These are phyloP conservation scores for Platanus orientalis DNA, from an alignment of 164 flowering plant species.

Conservation along the genomic window DNA sequence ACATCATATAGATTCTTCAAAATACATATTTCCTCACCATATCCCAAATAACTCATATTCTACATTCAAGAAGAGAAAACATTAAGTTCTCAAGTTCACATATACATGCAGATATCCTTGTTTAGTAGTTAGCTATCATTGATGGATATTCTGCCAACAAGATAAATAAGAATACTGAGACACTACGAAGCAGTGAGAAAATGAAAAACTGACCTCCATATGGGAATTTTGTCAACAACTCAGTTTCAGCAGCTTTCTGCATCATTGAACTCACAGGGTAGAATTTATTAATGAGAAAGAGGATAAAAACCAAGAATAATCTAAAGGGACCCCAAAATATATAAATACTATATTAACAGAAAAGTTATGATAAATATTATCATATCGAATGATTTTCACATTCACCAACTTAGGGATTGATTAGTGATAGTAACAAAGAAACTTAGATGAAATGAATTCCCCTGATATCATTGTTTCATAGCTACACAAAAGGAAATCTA, in stretches of 20 bases:
- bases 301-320: not conserved
- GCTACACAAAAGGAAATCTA: no score
- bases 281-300: not conserved
- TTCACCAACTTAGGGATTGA: no score
- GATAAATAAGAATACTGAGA: not conserved
- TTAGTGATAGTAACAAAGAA: no score
- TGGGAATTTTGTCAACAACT: constrained; percentile 73
- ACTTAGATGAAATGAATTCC: no score
- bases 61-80: not conserved
- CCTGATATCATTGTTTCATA: no score
- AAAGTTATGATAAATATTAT: not conserved
- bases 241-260: constrained; percentile 94
- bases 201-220: constrained; percentile 64
- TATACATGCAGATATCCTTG: not conserved
- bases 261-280: constrained; percentile 4
- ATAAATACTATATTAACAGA: not conserved
- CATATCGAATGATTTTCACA: no score
- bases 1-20: no score
- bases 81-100: not conserved
- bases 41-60: no score
- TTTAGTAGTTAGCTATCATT: not conserved
- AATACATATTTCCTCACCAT: no score
- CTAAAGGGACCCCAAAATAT: not conserved
- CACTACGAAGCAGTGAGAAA: not conserved
- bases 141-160: not conserved